Evolutionary conservation across 148 eudicot species (phyloP).

Genomic region (Pharnaceum exiguum): DNA sequence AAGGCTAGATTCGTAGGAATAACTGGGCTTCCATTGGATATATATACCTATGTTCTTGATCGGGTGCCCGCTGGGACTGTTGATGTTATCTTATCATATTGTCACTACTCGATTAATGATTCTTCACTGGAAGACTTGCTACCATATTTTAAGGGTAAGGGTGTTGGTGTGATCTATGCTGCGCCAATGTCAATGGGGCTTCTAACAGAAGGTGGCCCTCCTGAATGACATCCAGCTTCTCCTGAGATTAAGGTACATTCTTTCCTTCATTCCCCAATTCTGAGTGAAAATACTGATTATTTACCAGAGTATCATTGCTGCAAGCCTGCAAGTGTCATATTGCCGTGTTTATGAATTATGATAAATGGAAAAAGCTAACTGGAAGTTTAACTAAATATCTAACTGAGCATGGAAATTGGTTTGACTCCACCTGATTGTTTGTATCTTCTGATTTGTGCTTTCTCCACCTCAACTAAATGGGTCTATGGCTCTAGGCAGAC

Average conservation of each 20-base stretch:
- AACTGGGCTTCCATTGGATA: slow-evolving; percentile 86
- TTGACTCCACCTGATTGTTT: background rate
- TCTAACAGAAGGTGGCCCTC: slow-evolving; percentile 91
- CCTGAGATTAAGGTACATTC: slow-evolving; percentile 63
- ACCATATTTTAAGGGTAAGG: slow-evolving; percentile 90
- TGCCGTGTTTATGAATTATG: background rate
- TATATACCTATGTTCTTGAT: slow-evolving; percentile 87
- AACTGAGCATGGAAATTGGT: too few relatives aligned
- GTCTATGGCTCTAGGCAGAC: too few relatives aligned
- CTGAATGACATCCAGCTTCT: slow-evolving; percentile 99
- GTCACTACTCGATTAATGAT: slow-evolving; percentile 85
- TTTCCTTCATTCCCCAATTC: background rate
- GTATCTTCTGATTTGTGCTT: too few relatives aligned
- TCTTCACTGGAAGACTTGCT: slow-evolving; percentile 74
- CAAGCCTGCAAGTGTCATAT: background rate
- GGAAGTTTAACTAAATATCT: too few relatives aligned
- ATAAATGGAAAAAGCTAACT: too few relatives aligned
- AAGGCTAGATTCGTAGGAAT: slow-evolving; percentile 87
- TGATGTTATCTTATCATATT: slow-evolving; percentile 89
- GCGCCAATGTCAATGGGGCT: slow-evolving; percentile 99
- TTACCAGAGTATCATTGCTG: background rate
- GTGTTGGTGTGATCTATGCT: slow-evolving; percentile 92
- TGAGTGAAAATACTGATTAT: too few relatives aligned
- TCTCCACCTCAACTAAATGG: too few relatives aligned
- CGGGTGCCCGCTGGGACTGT: slow-evolving; percentile 80